Evolutionary conservation across 208 protist genomes (phyloP).

Genomic region (Acanthamoeba castellanii): DNA sequence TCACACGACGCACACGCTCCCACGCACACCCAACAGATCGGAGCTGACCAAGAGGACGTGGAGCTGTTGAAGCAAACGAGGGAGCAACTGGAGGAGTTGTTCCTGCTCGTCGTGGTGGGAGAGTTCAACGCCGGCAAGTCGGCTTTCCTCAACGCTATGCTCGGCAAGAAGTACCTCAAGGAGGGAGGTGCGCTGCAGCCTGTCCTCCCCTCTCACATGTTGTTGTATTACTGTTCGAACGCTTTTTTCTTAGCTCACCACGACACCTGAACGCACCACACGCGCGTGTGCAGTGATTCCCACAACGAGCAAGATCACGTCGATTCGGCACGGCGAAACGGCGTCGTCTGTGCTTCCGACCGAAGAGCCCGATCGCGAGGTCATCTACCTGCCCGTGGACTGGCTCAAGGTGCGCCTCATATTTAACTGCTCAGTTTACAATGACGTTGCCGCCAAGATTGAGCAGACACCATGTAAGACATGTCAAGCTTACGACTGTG

Average conservation of each 20-base stretch:
- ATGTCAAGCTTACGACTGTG: neutral
- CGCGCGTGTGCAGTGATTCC: conserved; percentile 1
- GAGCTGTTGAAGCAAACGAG: conserved; percentile 23
- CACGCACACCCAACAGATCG: neutral
- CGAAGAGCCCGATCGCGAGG: conserved; percentile 70
- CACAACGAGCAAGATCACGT: conserved; percentile 74
- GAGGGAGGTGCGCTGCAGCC: conserved; percentile 68
- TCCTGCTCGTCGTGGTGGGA: conserved; percentile 81
- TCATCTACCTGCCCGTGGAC: conserved; percentile 75
- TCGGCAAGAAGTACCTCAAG: conserved; percentile 79
- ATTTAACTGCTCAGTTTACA: too few species aligned
- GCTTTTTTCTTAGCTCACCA: too few species aligned
- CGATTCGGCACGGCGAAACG: conserved; percentile 45
- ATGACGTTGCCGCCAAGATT: too few species aligned
- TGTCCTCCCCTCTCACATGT: neutral
- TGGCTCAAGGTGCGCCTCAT: conserved; percentile 74
- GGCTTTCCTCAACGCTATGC: conserved; percentile 82
- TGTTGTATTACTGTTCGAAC: too few species aligned
- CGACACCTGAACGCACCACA: too few species aligned
- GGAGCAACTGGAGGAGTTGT: conserved; percentile 73
- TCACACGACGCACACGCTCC: neutral
- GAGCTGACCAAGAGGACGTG: conserved; percentile 6
- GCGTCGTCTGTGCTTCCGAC: neutral
- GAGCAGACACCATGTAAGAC: neutral
- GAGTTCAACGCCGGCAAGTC: conserved; percentile 84